Evolutionary conservation across 75 land plant genomes (phyloP).

Genomic region (Sequoiadendron giganteum): DNA sequence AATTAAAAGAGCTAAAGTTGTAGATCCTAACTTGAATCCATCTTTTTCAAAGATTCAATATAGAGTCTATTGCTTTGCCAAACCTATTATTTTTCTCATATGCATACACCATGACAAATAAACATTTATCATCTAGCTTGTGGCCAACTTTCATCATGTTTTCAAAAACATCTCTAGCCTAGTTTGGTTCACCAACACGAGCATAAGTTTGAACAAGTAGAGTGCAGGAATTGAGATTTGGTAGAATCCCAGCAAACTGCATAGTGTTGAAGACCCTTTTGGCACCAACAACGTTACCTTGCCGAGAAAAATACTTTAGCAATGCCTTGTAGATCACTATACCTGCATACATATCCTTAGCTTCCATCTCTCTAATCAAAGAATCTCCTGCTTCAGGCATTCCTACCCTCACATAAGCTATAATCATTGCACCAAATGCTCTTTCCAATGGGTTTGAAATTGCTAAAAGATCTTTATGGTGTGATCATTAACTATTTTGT

Average conservation of each 20-base stretch:
- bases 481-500: too few relatives aligned
- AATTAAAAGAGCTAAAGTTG: slow-evolving; percentile 40
- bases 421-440: slow-evolving; percentile 77
- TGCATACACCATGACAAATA: slow-evolving; percentile 51
- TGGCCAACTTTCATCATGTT: slow-evolving; percentile 62
- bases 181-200: slow-evolving; percentile 43
- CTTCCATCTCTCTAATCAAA: slow-evolving; percentile 70
- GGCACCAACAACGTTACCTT: slow-evolving; percentile 60
- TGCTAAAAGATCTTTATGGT: too few relatives aligned
- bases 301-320: slow-evolving; percentile 62
- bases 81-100: slow-evolving; percentile 63
- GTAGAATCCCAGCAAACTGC: slow-evolving; percentile 62
- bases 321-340: slow-evolving; percentile 75
- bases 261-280: slow-evolving; percentile 83
- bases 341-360: slow-evolving; percentile 42
- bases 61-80: slow-evolving; percentile 43
- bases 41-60: slow-evolving; percentile 66
- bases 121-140: slow-evolving; percentile 69
- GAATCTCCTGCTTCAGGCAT: slow-evolving; percentile 52
- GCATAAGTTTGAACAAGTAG: slow-evolving; percentile 82
- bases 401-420: slow-evolving; percentile 80
- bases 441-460: too few relatives aligned
- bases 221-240: slow-evolving; percentile 57
- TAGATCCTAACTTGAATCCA: slow-evolving; percentile 48
- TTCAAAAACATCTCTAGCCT: slow-evolving; percentile 54